phyloP scores from a whole-genome alignment of 1,284 basidiomycete species.

The Butyriboletus regius region DNA sequence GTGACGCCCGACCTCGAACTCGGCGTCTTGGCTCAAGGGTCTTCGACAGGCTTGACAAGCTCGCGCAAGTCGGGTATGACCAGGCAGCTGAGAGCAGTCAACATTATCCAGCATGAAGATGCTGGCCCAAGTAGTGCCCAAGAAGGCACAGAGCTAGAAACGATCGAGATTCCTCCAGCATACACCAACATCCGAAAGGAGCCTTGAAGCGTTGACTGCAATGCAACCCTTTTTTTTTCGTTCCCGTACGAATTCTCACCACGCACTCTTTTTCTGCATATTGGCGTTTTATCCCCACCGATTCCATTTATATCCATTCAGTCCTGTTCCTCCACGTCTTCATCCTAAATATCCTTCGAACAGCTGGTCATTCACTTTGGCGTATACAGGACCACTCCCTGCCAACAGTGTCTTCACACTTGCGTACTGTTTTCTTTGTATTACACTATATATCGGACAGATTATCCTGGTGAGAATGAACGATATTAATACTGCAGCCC shows the following conservation, averaged over 20 bases:
- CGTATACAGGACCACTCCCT: slow-evolving; percentile 2
- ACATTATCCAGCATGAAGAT: slow-evolving; percentile 76
- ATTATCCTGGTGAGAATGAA: slow-evolving; percentile 4
- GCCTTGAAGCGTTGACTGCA: slow-evolving; percentile 2
- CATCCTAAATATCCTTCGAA: background rate
- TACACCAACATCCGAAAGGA: slow-evolving; percentile 53
- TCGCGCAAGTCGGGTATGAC: slow-evolving; percentile 43
- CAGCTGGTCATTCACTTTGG: background rate
- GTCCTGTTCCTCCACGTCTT: background rate
- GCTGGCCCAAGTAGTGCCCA: slow-evolving; percentile 42
- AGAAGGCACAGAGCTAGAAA: slow-evolving; percentile 49
- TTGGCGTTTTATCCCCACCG: slow-evolving; percentile 3
- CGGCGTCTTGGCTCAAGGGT: slow-evolving; percentile 18
- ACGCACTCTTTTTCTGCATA: background rate
- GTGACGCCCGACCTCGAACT: slow-evolving; percentile 23
- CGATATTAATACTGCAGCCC: background rate
- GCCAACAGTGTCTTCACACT: background rate
- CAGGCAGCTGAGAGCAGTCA: slow-evolving; percentile 56
- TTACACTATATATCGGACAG: slow-evolving; percentile 1
- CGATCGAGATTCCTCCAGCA: slow-evolving; percentile 71
- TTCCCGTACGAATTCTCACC: slow-evolving; percentile 1
- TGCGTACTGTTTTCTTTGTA: slow-evolving; percentile 5
- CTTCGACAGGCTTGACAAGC: slow-evolving; percentile 14
- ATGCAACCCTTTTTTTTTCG: background rate
- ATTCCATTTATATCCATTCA: slow-evolving; percentile 4